Evolutionary conservation across 345 rosid genomes (phyloP).

Genomic region (Bruguiera parviflora): DNA sequence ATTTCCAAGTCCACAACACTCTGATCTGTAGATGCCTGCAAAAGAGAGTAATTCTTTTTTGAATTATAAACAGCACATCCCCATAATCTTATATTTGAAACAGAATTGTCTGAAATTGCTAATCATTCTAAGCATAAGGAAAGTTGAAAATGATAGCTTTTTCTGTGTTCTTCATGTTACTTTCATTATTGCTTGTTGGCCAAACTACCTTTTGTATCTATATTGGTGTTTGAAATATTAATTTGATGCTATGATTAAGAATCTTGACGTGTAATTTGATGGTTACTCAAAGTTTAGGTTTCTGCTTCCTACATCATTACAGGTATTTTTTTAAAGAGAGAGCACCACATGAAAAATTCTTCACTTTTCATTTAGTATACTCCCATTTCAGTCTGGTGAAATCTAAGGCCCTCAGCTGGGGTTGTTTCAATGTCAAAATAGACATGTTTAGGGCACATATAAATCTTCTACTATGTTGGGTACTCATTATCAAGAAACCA

Average conservation of each 20-base stretch:
- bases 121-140: background rate
- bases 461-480: no score
- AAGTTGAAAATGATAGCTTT: background rate
- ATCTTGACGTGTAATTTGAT: background rate
- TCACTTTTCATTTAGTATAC: background rate
- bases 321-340: background rate
- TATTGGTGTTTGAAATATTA: slow-evolving; percentile 2
- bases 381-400: background rate
- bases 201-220: background rate
- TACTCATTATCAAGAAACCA: no score
- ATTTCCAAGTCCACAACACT: slow-evolving; percentile 87
- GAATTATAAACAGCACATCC: background rate
- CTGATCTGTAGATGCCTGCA: slow-evolving; percentile 88
- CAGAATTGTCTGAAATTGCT: background rate
- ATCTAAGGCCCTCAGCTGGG: no score
- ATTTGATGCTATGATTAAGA: background rate
- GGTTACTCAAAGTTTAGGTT: background rate
- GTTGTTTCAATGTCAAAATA: no score
- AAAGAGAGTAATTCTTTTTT: slow-evolving; percentile 9
- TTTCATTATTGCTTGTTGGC: background rate
- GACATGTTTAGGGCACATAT: no score
- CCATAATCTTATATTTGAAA: background rate
- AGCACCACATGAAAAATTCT: background rate
- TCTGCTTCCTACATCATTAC: background rate
- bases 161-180: background rate